Conservation (phyloP, 306 rosid genomes). For the Quercus dentata region DNA sequence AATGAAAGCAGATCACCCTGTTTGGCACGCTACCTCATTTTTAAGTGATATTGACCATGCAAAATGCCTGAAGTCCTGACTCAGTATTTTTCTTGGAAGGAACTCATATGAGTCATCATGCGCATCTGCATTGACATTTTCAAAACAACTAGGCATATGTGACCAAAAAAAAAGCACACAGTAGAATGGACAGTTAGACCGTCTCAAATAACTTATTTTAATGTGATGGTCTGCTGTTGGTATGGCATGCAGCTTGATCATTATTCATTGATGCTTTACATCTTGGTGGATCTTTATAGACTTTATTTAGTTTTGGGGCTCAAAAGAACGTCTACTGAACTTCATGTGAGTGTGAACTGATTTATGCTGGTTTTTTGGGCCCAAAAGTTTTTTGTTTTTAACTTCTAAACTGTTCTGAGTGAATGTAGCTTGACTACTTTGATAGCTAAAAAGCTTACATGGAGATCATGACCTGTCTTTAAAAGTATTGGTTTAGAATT, state of each 20-base stretch:
- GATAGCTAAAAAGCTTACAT: not conserved
- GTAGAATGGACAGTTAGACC: no score
- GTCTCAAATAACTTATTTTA: not conserved
- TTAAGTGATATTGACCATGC: not conserved
- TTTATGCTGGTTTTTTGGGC: not conserved
- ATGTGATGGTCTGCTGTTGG: not conserved
- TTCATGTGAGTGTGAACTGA: not conserved
- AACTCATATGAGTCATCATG: not conserved
- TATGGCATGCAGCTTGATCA: not conserved
- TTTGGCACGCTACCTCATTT: not conserved
- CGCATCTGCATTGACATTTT: not conserved
- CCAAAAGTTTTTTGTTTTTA: not conserved
- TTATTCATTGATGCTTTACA: not conserved
- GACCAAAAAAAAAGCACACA: no score
- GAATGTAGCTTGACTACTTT: not conserved
- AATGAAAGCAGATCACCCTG: not conserved
- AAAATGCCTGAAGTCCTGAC: not conserved
- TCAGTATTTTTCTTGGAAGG: not conserved
- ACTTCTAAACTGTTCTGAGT: not conserved
- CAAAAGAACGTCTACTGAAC: not conserved
- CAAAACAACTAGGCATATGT: not conserved
- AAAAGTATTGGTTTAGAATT: not conserved
- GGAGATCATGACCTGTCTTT: not conserved
- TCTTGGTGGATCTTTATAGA: not conserved
- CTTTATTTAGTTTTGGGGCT: not conserved